Percentiles rank a stretch among this genome's conserved stretches.
Conservation (phyloP, 2,329 filamentous ascomycete genomes). For the Colletotrichum sp. region DNA sequence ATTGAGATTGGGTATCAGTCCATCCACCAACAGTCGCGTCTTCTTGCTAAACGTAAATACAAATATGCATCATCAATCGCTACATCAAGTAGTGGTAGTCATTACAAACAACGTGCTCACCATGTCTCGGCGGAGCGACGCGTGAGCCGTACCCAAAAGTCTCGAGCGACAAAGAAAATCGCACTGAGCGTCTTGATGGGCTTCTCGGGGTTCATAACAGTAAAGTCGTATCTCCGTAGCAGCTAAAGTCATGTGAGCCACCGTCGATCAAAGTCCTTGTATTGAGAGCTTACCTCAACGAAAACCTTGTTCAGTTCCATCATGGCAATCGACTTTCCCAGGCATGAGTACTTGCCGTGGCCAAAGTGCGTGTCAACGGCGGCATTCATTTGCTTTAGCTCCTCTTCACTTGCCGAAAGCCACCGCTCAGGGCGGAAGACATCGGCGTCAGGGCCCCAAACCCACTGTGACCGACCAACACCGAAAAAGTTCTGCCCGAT, state of each 20-base stretch:
- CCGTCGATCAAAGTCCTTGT: neutral
- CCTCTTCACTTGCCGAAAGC: slow-evolving; percentile 40
- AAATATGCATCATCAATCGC: neutral
- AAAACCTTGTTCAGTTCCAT: slow-evolving; percentile 55
- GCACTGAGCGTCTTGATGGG: slow-evolving; percentile 36
- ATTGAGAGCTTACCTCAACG: slow-evolving; percentile 43
- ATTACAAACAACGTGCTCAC: neutral
- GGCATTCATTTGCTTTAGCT: slow-evolving; percentile 37
- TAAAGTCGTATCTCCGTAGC: slow-evolving; percentile 36
- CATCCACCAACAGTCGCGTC: fast-evolving
- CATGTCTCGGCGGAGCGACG: neutral
- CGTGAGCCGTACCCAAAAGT: slow-evolving; percentile 38
- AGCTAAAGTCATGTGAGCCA: slow-evolving; percentile 23
- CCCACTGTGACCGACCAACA: slow-evolving; percentile 50
- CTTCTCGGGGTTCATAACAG: slow-evolving; percentile 34
- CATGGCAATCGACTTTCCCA: slow-evolving; percentile 52
- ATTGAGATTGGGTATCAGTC: neutral
- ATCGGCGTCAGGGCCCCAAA: slow-evolving; percentile 63
- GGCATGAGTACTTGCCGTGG: slow-evolving; percentile 47
- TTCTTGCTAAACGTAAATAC: fast-evolving
- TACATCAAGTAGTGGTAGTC: neutral
- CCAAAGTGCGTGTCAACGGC: slow-evolving; percentile 50
- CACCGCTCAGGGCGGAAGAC: slow-evolving; percentile 63
- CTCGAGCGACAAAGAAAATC: slow-evolving; percentile 38
- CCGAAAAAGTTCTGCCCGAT: slow-evolving; percentile 62